Conservation (phyloP, 176 grass and related monocot genomes). For the Aegilops bicornis region DNA sequence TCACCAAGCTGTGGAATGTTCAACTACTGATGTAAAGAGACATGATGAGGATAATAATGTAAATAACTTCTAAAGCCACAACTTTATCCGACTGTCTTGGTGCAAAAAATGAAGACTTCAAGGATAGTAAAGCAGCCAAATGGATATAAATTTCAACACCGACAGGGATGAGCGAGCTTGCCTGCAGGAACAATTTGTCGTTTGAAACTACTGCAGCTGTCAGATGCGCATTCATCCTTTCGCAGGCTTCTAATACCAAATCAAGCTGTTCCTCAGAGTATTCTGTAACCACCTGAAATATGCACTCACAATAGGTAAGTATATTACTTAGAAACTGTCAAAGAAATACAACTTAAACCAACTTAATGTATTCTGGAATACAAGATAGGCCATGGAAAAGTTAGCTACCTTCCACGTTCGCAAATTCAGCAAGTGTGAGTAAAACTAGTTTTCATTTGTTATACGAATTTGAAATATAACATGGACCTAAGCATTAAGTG, state of each 20-base stretch:
- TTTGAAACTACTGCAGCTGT: constrained; percentile 97
- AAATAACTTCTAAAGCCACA: not conserved
- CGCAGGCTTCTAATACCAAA: constrained; percentile 75
- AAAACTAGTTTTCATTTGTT: not conserved
- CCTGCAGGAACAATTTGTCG: constrained; percentile 84
- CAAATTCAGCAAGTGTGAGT: not conserved
- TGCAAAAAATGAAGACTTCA: not conserved
- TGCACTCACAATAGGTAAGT: not conserved
- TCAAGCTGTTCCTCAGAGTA: constrained; percentile 74
- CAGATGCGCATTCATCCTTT: constrained; percentile 89
- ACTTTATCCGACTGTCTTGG: not conserved
- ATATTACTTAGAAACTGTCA: not conserved
- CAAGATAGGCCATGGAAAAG: not conserved
- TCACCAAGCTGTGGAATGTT: not conserved
- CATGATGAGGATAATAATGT: not conserved
- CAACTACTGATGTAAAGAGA: not conserved
- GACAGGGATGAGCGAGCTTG: constrained; percentile 24
- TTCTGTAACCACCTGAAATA: constrained; percentile 69
- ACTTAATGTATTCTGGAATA: not conserved
- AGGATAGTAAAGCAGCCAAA: not conserved
- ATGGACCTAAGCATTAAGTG: not conserved
- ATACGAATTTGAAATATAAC: not conserved
- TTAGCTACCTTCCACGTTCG: not conserved
- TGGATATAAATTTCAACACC: not conserved
- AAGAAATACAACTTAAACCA: not conserved